Percentiles rank a stretch among this genome's conserved stretches.
phyloP scores from a whole-genome alignment of 208 protist species.

The Acanthamoeba castellanii region DNA sequence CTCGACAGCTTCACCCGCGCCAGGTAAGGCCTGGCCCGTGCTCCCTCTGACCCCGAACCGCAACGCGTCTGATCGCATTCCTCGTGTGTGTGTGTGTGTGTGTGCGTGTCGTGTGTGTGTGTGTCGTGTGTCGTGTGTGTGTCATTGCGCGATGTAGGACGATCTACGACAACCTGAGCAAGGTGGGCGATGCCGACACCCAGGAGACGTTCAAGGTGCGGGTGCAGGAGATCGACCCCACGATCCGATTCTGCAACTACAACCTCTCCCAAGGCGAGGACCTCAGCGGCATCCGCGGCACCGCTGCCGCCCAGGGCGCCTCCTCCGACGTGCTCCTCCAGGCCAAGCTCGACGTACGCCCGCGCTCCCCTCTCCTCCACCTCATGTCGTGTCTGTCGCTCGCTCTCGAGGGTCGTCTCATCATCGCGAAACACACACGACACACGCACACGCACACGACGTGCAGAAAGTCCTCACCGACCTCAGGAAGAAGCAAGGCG shows the following conservation, averaged over 20 bases:
- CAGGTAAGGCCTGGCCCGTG: not conserved
- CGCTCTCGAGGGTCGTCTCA: too few species aligned
- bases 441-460: not conserved
- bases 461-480: constrained; percentile 56
- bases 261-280: constrained; percentile 58
- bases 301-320: not conserved
- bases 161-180: constrained; percentile 67
- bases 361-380: too few species aligned
- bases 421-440: too few species aligned
- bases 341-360: constrained; percentile 56
- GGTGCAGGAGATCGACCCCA: constrained; percentile 75
- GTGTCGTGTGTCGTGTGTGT: too few species aligned
- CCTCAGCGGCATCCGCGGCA: not conserved
- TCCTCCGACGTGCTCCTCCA: constrained; percentile 48
- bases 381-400: not conserved
- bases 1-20: constrained; percentile 42
- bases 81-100: too few species aligned
- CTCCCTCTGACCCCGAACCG: not conserved
- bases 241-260: constrained; percentile 79
- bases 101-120: too few species aligned
- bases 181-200: constrained; percentile 54
- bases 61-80: not conserved
- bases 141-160: not conserved
- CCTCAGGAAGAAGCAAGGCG: constrained; percentile 61
- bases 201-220: constrained; percentile 70